Evolutionary conservation across 768 basidiomycete genomes (phyloP), one percentile per base, ranked within the genome.

Genomic region (Botryobasidium botryosum): DNA sequence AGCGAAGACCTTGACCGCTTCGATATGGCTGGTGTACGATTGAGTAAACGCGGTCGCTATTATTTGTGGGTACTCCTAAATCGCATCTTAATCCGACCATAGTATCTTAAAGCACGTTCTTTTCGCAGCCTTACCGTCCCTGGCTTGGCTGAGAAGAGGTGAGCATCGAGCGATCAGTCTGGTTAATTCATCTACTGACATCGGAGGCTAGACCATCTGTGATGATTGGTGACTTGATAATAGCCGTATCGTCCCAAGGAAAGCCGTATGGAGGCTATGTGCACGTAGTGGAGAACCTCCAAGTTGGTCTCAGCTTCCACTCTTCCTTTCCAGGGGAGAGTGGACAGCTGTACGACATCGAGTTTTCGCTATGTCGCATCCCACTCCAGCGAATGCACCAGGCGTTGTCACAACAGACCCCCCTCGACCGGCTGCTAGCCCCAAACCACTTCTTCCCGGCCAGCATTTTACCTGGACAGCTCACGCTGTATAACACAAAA

Each of bases 241-340:
- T 24, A 71, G 77, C 1, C 65, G 44, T 59, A 42, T 49, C 17
- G 55, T 60, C 20, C 65, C 63, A 18, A 55, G 69, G 68, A 0
- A 64, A 64, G 24, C 77, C 74, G 74, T 74, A 61, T 44, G 69
- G 72, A 56, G 77, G 77, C 13, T 64, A 65, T 31, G 75, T 78
- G 4, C 73, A 75, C 42, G 55, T 64, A 4, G 64, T 77, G 10
- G 65, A 60, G 26, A 57, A 67, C 46, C 57, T 61, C 7, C 64
- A 70, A 57, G 72, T 80, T 6, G 68, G 65, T 1, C 60, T 80
- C 0, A 58, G 63, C 13, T 73, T 79, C 47, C 46, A 55, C 45
- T 43, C 18, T 1, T 62, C 63, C 3, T 79, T 78, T 56, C 49
- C 48, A 20, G 58, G 55, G 4, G 61, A 57, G 52, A 50, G 53